These are phyloP conservation scores for Neopestalotiopsis sp. DNA, from an alignment of 2,329 filamentous ascomycete genomes.

Conservation along the genomic window DNA sequence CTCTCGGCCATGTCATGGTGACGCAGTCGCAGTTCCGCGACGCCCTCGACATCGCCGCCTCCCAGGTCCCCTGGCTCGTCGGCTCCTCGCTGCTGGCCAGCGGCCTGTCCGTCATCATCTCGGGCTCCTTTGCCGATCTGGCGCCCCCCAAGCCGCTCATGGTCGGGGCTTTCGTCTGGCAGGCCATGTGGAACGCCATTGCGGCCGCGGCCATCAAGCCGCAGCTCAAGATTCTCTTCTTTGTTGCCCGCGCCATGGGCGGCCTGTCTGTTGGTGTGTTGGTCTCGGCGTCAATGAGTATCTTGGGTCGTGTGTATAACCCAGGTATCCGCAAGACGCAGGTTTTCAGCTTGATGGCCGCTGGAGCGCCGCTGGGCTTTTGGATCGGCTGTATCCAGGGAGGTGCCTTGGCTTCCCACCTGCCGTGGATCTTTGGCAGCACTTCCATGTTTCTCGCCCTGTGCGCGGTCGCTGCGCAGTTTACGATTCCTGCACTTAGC, in stretches of 20 bases:
- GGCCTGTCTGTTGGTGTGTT: slow-evolving; percentile 41
- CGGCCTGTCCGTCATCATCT: slow-evolving; percentile 48
- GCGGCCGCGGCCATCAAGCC: slow-evolving; percentile 41
- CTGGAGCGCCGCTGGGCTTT: slow-evolving; percentile 40
- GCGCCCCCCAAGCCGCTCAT: slow-evolving; percentile 46
- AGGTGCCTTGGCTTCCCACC: slow-evolving; percentile 43
- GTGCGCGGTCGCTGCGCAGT: slow-evolving; percentile 42
- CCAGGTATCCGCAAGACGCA: slow-evolving; percentile 43
- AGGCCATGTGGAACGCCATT: slow-evolving; percentile 45
- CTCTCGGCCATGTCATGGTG: slow-evolving; percentile 46
- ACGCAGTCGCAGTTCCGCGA: slow-evolving; percentile 42
- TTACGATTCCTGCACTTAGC: slow-evolving; percentile 44
- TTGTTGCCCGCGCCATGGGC: slow-evolving; percentile 44
- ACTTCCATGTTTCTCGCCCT: slow-evolving; percentile 45
- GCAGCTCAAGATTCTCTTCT: slow-evolving; percentile 39
- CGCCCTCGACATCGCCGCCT: slow-evolving; percentile 44
- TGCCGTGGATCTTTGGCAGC: slow-evolving; percentile 49
- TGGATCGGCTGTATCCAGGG: slow-evolving; percentile 45
- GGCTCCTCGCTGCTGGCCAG: slow-evolving; percentile 47
- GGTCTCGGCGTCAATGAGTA: slow-evolving; percentile 41
- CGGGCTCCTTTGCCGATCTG: slow-evolving; percentile 41
- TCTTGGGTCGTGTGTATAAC: slow-evolving; percentile 43
- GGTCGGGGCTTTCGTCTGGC: slow-evolving; percentile 48
- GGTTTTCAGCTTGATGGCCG: slow-evolving; percentile 42
- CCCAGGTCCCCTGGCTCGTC: slow-evolving; percentile 47